Evolutionary conservation across 805 yeast species (phyloP).

Genomic region (Torulaspora quercuum): DNA sequence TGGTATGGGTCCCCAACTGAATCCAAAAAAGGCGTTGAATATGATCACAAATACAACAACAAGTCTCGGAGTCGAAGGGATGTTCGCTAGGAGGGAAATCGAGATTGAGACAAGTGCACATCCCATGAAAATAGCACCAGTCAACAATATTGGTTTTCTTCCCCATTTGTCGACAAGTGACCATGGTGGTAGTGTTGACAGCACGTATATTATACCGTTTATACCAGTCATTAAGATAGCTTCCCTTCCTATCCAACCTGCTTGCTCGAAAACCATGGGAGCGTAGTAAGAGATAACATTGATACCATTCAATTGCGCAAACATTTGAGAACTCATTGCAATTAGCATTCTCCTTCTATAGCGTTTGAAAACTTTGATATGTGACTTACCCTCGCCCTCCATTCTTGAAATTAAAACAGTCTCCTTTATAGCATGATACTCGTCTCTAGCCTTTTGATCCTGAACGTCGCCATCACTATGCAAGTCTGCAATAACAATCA

Average conservation of each 20-base stretch:
- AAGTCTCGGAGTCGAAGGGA: constrained; percentile 55
- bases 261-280: constrained; percentile 88
- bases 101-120: constrained; percentile 63
- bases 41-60: constrained; percentile 76
- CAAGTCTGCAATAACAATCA: constrained; percentile 78
- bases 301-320: constrained; percentile 92
- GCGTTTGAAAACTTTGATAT: constrained; percentile 68
- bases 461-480: constrained; percentile 75
- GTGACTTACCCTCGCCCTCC: constrained; percentile 73
- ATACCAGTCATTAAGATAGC: constrained; percentile 91
- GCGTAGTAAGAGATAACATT: constrained; percentile 92
- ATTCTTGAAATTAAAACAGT: constrained; percentile 68
- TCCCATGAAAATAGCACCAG: constrained; percentile 82
- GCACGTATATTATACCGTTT: constrained; percentile 56
- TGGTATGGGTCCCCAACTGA: constrained; percentile 92
- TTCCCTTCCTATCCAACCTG: constrained; percentile 88
- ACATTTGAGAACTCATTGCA: constrained; percentile 86
- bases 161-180: constrained; percentile 89
- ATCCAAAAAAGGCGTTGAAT: constrained; percentile 82
- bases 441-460: constrained; percentile 62
- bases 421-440: constrained; percentile 79
- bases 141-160: constrained; percentile 72
- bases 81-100: constrained; percentile 50
- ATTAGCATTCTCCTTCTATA: constrained; percentile 76
- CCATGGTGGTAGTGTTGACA: constrained; percentile 86